Evolutionary conservation across 495 filamentous ascomycete genomes (phyloP).

Genomic region (Patellaria atrata): DNA sequence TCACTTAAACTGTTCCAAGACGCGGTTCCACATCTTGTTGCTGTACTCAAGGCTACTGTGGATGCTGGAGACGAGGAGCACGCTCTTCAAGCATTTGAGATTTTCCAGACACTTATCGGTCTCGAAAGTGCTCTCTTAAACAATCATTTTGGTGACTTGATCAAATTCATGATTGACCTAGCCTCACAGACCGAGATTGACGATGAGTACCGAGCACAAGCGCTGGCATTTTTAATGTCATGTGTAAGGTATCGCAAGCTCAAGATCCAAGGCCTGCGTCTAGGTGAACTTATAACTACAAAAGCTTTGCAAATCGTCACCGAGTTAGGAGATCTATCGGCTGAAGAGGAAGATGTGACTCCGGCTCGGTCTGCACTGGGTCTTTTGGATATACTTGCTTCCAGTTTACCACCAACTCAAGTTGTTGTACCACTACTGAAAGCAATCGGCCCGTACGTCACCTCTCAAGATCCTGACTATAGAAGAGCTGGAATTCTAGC

Average conservation of each 20-base stretch:
- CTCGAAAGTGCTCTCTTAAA: conserved; percentile 76
- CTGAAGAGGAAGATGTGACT: conserved; percentile 75
- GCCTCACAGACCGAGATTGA: conserved; percentile 57
- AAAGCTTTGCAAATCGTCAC: conserved; percentile 78
- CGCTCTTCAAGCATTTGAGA: conserved; percentile 80
- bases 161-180: conserved; percentile 89
- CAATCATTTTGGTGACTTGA: conserved; percentile 73
- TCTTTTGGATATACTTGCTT: conserved; percentile 76
- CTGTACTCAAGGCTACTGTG: conserved; percentile 70
- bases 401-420: conserved; percentile 78
- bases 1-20: conserved; percentile 58
- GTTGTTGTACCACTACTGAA: conserved; percentile 88
- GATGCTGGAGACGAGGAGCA: conserved; percentile 69
- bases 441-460: conserved; percentile 66
- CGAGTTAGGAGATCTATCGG: conserved; percentile 58
- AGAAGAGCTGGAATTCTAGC: conserved; percentile 84
- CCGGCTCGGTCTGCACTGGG: conserved; percentile 75
- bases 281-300: conserved; percentile 73
- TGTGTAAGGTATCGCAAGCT: conserved; percentile 81
- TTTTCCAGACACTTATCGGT: conserved; percentile 89
- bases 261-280: conserved; percentile 76
- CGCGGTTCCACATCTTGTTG: conserved; percentile 76
- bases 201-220: conserved; percentile 76
- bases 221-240: conserved; percentile 86
- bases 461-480: conserved; percentile 53